Base-by-base conservation (phyloP, 2,329 filamentous ascomycete genomes). In the Elsinoe batatas region DNA sequence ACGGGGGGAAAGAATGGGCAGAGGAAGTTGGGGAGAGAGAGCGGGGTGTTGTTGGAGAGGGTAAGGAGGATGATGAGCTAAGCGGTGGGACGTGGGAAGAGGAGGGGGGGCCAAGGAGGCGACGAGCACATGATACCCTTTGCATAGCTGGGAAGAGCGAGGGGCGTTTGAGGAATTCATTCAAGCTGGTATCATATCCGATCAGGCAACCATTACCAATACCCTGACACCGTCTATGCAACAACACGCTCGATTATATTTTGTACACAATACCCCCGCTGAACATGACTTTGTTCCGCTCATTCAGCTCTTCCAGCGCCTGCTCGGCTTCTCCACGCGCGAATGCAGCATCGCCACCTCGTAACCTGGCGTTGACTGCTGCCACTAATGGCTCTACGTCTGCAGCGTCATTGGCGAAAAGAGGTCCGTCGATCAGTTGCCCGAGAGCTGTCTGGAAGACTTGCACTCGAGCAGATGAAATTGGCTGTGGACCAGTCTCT, bases 381-480 rank as follows among this genome's bases (percentile, higher is more conserved):
- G 78, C 78, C 15, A 96, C 78, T 32, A 98, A 78, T 22, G 81
- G 80, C 59, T 83, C 81, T 1, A 96, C 79, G 58, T 85, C 79
- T 12, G 90, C 89, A 15, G 84, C 82, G 64, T 97, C 93, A 59
- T 94, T 88, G 32, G 84, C 82, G 67, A 98, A 98, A n/a, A 98
- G 71, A 11, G 81, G 78, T 0, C 86, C 85, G 64, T 85, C 85
- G 65, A 95, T 84, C 54, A 98, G 76, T 63, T 88, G 86, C 20
- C 93, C 93, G 2, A 98, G 77, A 1, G 87, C 81, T 10, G 81
- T 81, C 55, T 88, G 83, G 83, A 98, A 98, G 1, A 82, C 73
- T 5, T 79, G 74, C 22, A 95, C 72, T 38, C 93, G 81, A 38
- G 78, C 76, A 0, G 79, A 64, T 1, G 79, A 74, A 65, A 90